A percentile compares a stretch with the other conserved stretches of the same genome.
phyloP scores from a whole-genome alignment of 1,139 yeast genomes.

The Lodderomyces jiufengensis region DNA sequence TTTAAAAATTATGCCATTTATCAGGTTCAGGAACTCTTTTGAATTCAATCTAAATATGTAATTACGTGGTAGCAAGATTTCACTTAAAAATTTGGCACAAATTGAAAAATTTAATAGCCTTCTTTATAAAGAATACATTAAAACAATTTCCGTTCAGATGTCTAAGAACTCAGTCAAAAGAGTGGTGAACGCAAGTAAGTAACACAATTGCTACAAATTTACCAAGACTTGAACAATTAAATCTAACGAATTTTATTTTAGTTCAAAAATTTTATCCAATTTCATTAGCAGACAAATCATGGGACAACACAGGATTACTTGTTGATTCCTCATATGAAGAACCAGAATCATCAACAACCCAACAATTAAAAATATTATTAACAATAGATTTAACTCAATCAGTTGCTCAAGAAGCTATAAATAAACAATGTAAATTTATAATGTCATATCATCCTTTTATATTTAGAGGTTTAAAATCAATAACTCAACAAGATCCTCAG shows the following conservation, averaged over 20 bases:
- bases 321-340: slow-evolving; percentile 50
- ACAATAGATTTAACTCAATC: slow-evolving; percentile 81
- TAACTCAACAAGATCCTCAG: slow-evolving; percentile 69
- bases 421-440: slow-evolving; percentile 47
- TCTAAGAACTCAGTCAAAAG: slow-evolving; percentile 40
- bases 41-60: too few relatives aligned
- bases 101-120: too few relatives aligned
- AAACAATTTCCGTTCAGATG: too few relatives aligned
- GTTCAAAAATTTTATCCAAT: slow-evolving; percentile 72
- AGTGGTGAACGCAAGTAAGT: slow-evolving; percentile 47
- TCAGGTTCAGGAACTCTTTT: too few relatives aligned
- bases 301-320: slow-evolving; percentile 93
- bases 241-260: slow-evolving; percentile 9
- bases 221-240: too few relatives aligned
- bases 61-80: too few relatives aligned
- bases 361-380: slow-evolving; percentile 48
- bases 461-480: slow-evolving; percentile 80
- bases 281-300: slow-evolving; percentile 73
- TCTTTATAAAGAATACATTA: too few relatives aligned
- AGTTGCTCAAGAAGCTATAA: slow-evolving; percentile 84
- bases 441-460: slow-evolving; percentile 95
- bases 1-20: too few relatives aligned
- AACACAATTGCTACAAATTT: not conserved
- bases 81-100: too few relatives aligned
- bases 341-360: slow-evolving; percentile 12